Base-by-base conservation (phyloP, 441 rosid genomes). In the Erysimum cheiri region DNA sequence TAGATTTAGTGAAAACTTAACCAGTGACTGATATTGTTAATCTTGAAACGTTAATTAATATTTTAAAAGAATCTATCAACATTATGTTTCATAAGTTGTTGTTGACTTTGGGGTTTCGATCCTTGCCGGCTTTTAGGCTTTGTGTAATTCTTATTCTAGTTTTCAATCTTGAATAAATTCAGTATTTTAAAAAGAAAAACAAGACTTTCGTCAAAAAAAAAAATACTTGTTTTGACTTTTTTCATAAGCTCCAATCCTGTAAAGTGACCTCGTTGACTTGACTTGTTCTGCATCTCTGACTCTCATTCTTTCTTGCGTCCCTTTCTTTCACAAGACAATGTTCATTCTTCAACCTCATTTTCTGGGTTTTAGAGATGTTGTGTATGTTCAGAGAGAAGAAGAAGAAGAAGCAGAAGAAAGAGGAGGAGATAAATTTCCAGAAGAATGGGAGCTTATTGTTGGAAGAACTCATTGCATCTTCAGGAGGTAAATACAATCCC, bases 391-490 rank as follows among this genome's bases (percentile, higher is more conserved):
- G 8, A 6, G 43, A 12, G 14, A 40, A 40, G 63, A 50, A 48
- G 43, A 35, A 55, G 41, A 12, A 69, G 43, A 35, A 55, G 41
- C 17, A 69, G 37, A 33, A 53, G 29, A 54, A 32, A 37, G 33
- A 69, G 41, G 41, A 68, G 37, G 31, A 69, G 43, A 58, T 58
- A 5, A 14, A 56, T 13, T 65, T 48, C 31, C 50, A 67, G 46
- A 64, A 44, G 50, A 75, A 81, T 17, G 77, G 84, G 12, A 41
- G 78, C 32, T 57, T 49, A 58, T 10, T 76, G 17, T 13, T 84
- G 32, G 82, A 84, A 48, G 77, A 82, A 70, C 68, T 77, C 41
- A 69, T 81, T 50, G 76, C 78, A 31, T 32, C 64, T 37, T 76
- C 57, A 49, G 70, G 80, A 50, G 80, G 82, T 29, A 69, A n/a